phyloP scores from a whole-genome alignment of 2,329 filamentous ascomycete species.

The Trichoderma koningii region DNA sequence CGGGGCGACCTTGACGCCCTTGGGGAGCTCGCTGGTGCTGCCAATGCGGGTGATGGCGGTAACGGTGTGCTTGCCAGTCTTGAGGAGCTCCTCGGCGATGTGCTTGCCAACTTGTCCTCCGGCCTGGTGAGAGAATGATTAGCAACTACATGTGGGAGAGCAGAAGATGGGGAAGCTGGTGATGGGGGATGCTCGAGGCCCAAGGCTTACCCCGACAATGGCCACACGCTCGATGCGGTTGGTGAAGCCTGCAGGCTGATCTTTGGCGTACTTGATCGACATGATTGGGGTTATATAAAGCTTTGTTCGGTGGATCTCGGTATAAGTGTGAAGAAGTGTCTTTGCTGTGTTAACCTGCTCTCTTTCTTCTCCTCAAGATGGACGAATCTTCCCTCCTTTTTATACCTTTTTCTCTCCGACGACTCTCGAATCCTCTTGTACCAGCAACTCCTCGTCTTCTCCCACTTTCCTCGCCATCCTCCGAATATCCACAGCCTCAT shows the following conservation, averaged over 20 bases:
- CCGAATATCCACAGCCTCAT: too few species aligned
- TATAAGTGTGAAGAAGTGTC: not conserved
- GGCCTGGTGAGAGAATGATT: not conserved
- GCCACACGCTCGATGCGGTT: slow-evolving; percentile 49
- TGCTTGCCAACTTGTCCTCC: slow-evolving; percentile 45
- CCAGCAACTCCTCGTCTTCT: not conserved
- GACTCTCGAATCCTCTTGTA: not conserved
- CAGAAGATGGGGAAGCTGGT: too few species aligned
- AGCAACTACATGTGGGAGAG: not conserved
- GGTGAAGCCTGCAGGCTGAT: slow-evolving; percentile 42
- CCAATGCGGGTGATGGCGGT: slow-evolving; percentile 54
- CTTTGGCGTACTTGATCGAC: slow-evolving; percentile 38
- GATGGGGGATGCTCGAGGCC: not conserved
- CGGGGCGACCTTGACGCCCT: slow-evolving; percentile 44
- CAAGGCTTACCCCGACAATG: slow-evolving; percentile 49
- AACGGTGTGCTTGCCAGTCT: slow-evolving; percentile 53
- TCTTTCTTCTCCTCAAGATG: not conserved
- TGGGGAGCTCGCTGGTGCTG: slow-evolving; percentile 47
- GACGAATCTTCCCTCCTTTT: not conserved
- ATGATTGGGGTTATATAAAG: slow-evolving; percentile 25
- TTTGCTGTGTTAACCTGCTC: not conserved
- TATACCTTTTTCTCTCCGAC: slow-evolving; percentile 2
- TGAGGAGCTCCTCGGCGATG: slow-evolving; percentile 47
- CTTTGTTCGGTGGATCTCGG: not conserved
- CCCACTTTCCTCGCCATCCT: not conserved